Conservation (phyloP, 257 asterid genomes). For the Avicennia marina region DNA sequence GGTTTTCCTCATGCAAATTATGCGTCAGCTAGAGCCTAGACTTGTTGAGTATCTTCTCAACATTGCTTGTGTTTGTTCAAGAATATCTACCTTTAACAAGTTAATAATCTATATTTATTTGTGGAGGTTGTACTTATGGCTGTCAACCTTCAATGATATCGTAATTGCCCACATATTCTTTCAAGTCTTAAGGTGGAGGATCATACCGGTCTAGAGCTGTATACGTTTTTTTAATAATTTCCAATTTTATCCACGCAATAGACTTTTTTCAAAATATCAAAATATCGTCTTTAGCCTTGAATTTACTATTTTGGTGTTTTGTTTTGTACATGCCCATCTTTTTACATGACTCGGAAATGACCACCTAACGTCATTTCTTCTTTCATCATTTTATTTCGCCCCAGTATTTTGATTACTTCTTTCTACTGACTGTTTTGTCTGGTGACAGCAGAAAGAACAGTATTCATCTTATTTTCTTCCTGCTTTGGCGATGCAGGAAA, state of each 20-base stretch:
- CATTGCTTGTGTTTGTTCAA: not conserved
- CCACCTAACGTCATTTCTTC: too few relatives aligned
- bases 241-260: too few relatives aligned
- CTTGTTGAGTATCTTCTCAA: not conserved
- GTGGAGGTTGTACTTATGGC: not conserved
- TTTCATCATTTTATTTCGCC: not conserved
- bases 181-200: not conserved
- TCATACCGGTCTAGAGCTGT: not conserved
- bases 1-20: not conserved
- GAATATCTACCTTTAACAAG: too few relatives aligned
- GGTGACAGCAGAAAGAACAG: not conserved
- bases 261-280: too few relatives aligned
- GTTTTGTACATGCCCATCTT: too few relatives aligned
- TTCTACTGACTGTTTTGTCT: not conserved
- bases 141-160: not conserved
- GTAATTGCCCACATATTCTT: not conserved
- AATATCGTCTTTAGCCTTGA: too few relatives aligned
- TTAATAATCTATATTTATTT: too few relatives aligned
- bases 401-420: not conserved
- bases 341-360: too few relatives aligned
- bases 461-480: not conserved
- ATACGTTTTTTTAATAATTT: too few relatives aligned
- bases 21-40: not conserved
- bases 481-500: slow-evolving; percentile 52
- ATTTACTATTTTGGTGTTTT: too few relatives aligned